These are phyloP conservation scores for Dillenia suffruticosa DNA, from an alignment of 164 flowering plant species.

Conservation along the genomic window DNA sequence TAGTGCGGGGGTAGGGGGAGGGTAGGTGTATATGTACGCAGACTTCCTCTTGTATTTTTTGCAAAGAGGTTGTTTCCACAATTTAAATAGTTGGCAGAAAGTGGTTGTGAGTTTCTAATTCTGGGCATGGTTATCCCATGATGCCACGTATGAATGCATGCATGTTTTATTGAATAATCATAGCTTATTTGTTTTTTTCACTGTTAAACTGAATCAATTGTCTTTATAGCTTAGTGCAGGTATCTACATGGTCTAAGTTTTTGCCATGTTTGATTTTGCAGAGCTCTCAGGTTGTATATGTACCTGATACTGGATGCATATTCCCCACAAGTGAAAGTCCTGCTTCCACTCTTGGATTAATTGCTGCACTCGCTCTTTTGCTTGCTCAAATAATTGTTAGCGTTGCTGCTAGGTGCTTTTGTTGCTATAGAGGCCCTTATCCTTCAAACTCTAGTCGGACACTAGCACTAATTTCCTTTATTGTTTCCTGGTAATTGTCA, in stretches of 20 bases:
- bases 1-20: too few relatives aligned
- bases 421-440: conserved; percentile 58
- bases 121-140: too few relatives aligned
- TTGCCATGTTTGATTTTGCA: conserved; percentile 24
- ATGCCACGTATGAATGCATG: too few relatives aligned
- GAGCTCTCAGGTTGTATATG: conserved; percentile 50
- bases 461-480: conserved; percentile 58
- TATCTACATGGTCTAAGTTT: conserved; percentile 2
- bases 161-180: too few relatives aligned
- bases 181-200: too few relatives aligned
- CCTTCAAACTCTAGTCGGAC: conserved; percentile 57
- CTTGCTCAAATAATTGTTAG: conserved; percentile 68
- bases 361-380: conserved; percentile 65
- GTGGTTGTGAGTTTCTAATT: too few relatives aligned
- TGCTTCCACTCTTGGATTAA: conserved; percentile 70
- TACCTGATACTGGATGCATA: conserved; percentile 31
- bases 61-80: too few relatives aligned
- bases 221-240: too few relatives aligned
- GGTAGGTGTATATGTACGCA: too few relatives aligned
- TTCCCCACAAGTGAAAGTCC: conserved; percentile 65
- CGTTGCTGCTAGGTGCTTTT: conserved; percentile 71
- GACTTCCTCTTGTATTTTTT: too few relatives aligned
- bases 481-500: conserved; percentile 72
- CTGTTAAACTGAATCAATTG: too few relatives aligned
- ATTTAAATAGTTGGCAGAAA: too few relatives aligned